A percentile compares a stretch with the other conserved stretches of the same genome.
These are phyloP conservation scores for Brassica juncea DNA, from an alignment of 345 rosid species.

Conservation along the genomic window DNA sequence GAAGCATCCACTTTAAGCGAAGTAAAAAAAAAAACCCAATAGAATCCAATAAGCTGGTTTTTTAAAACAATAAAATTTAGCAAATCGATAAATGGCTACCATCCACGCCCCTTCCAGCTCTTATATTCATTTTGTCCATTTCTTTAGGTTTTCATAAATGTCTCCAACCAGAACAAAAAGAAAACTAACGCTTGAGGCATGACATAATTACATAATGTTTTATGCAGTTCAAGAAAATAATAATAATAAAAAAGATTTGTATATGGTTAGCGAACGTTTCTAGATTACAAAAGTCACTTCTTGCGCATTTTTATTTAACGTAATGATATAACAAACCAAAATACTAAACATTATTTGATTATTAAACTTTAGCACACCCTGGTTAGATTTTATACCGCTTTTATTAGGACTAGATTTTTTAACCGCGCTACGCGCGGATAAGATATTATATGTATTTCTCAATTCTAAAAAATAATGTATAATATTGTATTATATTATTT, in stretches of 20 bases:
- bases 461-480: too few species aligned
- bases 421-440: too few species aligned
- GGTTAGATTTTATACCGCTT: neutral
- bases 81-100: slow-evolving; percentile 22
- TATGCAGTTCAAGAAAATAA: neutral
- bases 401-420: neutral
- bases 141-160: neutral
- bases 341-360: neutral
- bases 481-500: too few species aligned
- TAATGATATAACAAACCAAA: neutral
- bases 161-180: neutral
- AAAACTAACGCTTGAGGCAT: neutral
- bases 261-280: neutral
- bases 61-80: neutral
- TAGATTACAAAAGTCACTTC: neutral
- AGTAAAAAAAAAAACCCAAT: too few species aligned
- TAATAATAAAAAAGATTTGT: neutral
- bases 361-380: neutral
- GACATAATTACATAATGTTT: neutral
- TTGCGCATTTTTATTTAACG: neutral
- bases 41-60: too few species aligned
- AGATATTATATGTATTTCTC: too few species aligned
- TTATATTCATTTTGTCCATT: slow-evolving; percentile 10
- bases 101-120: neutral
- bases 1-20: slow-evolving; percentile 14